Base-by-base conservation (phyloP, 2,329 filamentous ascomycete species). In the Hypoxylon rubiginosum region DNA sequence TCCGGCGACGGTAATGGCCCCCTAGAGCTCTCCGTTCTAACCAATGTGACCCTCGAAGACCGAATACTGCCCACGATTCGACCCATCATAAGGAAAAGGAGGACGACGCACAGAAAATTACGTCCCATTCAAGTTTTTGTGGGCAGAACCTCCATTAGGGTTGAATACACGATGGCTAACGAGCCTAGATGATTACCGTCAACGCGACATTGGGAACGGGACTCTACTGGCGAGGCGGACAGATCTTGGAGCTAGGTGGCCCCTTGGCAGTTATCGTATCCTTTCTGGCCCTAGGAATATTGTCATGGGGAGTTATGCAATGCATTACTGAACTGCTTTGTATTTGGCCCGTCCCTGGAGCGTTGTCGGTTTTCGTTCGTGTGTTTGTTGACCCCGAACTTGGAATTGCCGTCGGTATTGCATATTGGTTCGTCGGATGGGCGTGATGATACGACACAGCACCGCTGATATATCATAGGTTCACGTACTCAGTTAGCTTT, bases 261-360 rank as follows among this genome's bases (percentile, higher is more conserved):
- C 71, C 69, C 6, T 61, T 76, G 5, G 71, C 71, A 8, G 71
- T 75, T 5, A 60, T 76, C 13, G 48, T 76, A n/a, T 70, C 74
- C 2, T 77, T 75, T 24, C 49, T 76, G n/a, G 50, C 74, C 1
- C 62, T 75, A 3, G 75, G 75, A 9, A 26, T 75, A 41, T 56
- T 77, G 8, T 70, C 74, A 9, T 76, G 74, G 74, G 68, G 69
- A 24, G 74, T 76, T n/a, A 77, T 74, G 72, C 74, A 77, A 49
- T 76, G 73, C 55, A 72, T 76, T 39, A 72, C 74, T 19, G 75
- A 77, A 46, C 67, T 77, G 59, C 63, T 76, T 10, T 77, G 74
- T 61, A 74, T 77, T 19, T 77, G 75, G 75, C 75, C 76, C 4
- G 70, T 79, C 13, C 75, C 76, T 0, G 76, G 76, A 21, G 76